phyloP scores from a whole-genome alignment of 768 basidiomycete species.

The Trametes cinnabarina region DNA sequence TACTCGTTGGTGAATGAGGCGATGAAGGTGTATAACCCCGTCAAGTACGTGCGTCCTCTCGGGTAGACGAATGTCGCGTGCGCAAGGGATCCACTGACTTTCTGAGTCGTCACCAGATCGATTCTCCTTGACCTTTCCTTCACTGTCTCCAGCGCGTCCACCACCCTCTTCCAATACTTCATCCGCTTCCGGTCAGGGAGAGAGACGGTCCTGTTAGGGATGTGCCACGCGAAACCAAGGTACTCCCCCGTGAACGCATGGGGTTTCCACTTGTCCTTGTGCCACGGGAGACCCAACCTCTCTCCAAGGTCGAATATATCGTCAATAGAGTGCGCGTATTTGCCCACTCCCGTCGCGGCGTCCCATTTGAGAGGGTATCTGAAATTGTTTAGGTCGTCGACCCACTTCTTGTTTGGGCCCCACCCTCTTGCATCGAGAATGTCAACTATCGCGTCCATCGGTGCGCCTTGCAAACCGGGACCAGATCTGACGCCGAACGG shows the following conservation, averaged over 20 bases:
- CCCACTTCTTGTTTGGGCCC: slow-evolving; percentile 7
- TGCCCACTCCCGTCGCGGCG: not conserved
- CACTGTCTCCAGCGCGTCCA: slow-evolving; percentile 10
- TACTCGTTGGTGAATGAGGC: slow-evolving; percentile 24
- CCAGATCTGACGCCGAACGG: slow-evolving; percentile 1
- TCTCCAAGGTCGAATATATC: slow-evolving; percentile 4
- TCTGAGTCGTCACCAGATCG: slow-evolving; percentile 15
- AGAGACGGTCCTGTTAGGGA: slow-evolving; percentile 25
- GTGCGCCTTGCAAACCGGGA: not conserved
- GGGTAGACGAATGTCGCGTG: slow-evolving; percentile 35
- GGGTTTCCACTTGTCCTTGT: slow-evolving; percentile 16
- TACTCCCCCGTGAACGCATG: slow-evolving; percentile 25
- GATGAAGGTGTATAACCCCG: slow-evolving; percentile 28
- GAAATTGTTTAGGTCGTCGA: slow-evolving; percentile 5
- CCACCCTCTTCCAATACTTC: slow-evolving; percentile 24
- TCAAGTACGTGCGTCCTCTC: slow-evolving; percentile 27
- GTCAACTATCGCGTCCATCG: slow-evolving; percentile 4
- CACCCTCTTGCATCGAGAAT: not conserved
- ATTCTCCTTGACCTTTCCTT: not conserved
- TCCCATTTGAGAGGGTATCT: not conserved
- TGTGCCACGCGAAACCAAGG: slow-evolving; percentile 33
- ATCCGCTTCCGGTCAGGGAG: slow-evolving; percentile 32
- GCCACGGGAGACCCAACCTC: slow-evolving; percentile 27
- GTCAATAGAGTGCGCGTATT: not conserved
- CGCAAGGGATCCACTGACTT: slow-evolving; percentile 32